Evolutionary conservation across 768 basidiomycete genomes (phyloP), one percentile per base, ranked within the genome.

Genomic region (Harrya chromipes): DNA sequence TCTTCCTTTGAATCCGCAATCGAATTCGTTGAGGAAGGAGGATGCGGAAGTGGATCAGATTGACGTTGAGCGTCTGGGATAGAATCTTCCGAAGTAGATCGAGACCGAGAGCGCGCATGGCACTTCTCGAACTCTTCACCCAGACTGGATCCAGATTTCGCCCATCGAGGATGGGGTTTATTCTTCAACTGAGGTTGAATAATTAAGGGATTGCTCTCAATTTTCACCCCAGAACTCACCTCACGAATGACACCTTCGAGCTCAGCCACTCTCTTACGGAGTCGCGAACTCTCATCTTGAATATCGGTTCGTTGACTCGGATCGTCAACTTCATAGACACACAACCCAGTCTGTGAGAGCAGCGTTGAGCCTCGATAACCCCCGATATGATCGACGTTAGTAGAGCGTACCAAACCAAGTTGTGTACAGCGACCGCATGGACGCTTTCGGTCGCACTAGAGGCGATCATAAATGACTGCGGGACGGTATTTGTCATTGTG

Each of bases 191-290:
- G 39, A 34, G 19, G 21, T 39, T 34, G 19, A 21, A 38, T 29
- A 23, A 47, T 33, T 48, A 13, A 37, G 43, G 26, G 19, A 17
- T 21, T 12, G 6, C 23, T 36, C 14, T 16, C 12, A 37, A 44
- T 19, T 12, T 33, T 17, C 14, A n/a, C 20, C 11, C 8, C 6
- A 13, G 21, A 43, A 60, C 66, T 49, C 59, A 83, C 85, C 74
- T 87, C 87, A n/a, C 89, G 80, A 53, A 91, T 85, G 33, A 90
- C 86, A 43, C 85, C 84, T 66, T 92, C 89, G 1, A 92, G 76
- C 59, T 92, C 89, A 23, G 87, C 87, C 20, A 91, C 84, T 40
- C 89, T 80, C 52, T 81, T 80, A 46, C 87, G 77, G 19, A 91
- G 74, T 33, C 83, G 76, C 29, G 80, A 75, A 38, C 75, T 75